Evolutionary conservation across 768 basidiomycete species (phyloP), one percentile per base, ranked within the genome.

Genomic region (Pleurotus cornucopiae): DNA sequence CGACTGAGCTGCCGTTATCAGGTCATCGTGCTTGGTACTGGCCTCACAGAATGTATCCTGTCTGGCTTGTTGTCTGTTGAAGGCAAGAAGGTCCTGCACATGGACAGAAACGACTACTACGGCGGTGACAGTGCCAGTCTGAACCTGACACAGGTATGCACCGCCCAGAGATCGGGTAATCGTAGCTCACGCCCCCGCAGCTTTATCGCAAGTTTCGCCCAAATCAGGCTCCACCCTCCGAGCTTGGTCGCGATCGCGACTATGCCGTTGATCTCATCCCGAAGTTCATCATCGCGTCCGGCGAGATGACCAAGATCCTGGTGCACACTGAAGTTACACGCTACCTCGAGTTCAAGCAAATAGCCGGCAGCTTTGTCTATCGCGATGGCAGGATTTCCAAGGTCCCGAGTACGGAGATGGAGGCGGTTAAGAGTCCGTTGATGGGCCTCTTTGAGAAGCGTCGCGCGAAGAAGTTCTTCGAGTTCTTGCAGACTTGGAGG

Each of bases 401-500:
- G 73, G 97, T 99, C 7, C 97, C 97, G 30, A 89, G 89, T 66
- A 98, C 94, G 5, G 95, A 98, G 77, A 86, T 95, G 78, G 97
- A 99, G 76, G 97, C 97, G 6, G 89, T 98, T 56, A 88, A 75
- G 72, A 94, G 91, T 64, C 90, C 94, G 34, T 78, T 99, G 64
- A 98, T 99, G 95, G 97, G 97, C n/a, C 75, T 98, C 39, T 98
- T 98, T 63, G 97, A 99, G 82, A 99, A 99, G 77, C 79, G 94
- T 60, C 80, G 97, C 39, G 96, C 96, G 14, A 97, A 95, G 83
- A 97, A 95, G 69, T 99, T 99, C 79, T 98, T 99, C 67, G 87
- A 91, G 71, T 99, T 95, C 73, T 71, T 99, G 61, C 97, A 99
- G 76, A 81, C 79, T 59, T 98, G 94, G 94, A 92, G 81, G 71